Evolutionary conservation across 257 asterid species (phyloP).

Genomic region (Capsicum baccatum): DNA sequence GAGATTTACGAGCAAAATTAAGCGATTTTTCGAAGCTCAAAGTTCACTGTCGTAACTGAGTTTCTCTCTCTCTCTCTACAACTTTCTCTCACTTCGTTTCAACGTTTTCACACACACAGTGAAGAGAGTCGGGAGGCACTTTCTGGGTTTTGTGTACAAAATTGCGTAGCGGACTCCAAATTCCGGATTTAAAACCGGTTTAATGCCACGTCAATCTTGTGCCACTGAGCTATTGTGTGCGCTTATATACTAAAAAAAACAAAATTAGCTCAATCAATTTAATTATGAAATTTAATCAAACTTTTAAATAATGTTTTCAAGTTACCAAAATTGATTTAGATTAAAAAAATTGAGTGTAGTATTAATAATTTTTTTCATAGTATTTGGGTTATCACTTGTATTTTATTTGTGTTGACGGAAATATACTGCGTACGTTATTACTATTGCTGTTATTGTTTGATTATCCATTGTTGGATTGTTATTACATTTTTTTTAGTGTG

Average conservation of each 20-base stretch:
- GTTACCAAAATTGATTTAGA: too few species aligned
- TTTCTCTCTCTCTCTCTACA: slow-evolving; percentile 7
- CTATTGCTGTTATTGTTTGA: too few species aligned
- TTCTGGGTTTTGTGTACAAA: slow-evolving; percentile 36
- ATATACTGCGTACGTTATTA: too few species aligned
- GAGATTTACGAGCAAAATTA: slow-evolving; percentile 36
- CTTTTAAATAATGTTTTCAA: too few species aligned
- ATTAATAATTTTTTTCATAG: not conserved
- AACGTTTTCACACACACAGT: slow-evolving; percentile 40
- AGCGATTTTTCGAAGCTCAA: slow-evolving; percentile 30
- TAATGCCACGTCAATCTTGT: slow-evolving; percentile 60
- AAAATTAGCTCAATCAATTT: too few species aligned
- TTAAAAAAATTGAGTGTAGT: not conserved
- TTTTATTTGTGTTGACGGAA: not conserved
- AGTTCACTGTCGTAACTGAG: slow-evolving; percentile 24
- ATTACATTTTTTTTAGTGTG: too few species aligned
- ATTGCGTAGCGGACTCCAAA: slow-evolving; percentile 71
- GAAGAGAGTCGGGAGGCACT: slow-evolving; percentile 17
- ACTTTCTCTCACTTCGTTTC: slow-evolving; percentile 36
- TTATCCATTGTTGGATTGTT: too few species aligned
- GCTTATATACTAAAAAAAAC: too few species aligned
- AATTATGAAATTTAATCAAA: too few species aligned
- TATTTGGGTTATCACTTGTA: not conserved
- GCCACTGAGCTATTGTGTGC: slow-evolving; percentile 40
- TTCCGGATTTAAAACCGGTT: slow-evolving; percentile 70